Evolutionary conservation across 768 basidiomycete species (phyloP).

Genomic region (Xerocomus spinulosus): DNA sequence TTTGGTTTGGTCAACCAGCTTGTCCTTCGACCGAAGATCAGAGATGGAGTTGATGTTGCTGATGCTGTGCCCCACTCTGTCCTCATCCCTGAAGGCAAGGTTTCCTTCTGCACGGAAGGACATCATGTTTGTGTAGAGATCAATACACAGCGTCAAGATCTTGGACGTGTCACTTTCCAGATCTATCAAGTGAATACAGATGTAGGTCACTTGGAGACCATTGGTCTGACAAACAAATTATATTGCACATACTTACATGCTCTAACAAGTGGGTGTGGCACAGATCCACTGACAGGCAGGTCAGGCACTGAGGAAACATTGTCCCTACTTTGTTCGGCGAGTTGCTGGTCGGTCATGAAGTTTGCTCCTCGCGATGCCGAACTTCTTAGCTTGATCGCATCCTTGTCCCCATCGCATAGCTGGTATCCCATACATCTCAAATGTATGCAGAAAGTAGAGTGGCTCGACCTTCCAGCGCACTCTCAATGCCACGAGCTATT

Average conservation of each 20-base stretch:
- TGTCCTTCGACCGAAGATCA: constrained; percentile 32
- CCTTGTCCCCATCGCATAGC: constrained; percentile 30
- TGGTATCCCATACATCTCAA: constrained; percentile 37
- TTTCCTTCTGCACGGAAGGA: constrained; percentile 27
- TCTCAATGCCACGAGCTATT: constrained; percentile 32
- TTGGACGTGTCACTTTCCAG: constrained; percentile 13
- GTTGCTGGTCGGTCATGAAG: constrained; percentile 35
- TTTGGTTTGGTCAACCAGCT: constrained; percentile 40
- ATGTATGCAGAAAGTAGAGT: constrained; percentile 36
- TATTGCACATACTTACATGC: constrained; percentile 43
- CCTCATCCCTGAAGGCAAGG: constrained; percentile 37
- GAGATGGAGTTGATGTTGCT: not conserved
- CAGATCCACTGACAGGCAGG: constrained; percentile 38
- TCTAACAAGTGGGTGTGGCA: constrained; percentile 35
- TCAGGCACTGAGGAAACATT: constrained; percentile 26
- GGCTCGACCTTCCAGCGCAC: constrained; percentile 20
- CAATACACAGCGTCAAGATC: not conserved
- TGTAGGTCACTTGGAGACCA: constrained; percentile 21
- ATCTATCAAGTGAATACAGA: constrained; percentile 27
- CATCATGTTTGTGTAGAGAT: constrained; percentile 11
- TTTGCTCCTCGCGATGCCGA: constrained; percentile 24
- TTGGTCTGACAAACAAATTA: constrained; percentile 24
- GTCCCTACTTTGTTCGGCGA: constrained; percentile 34
- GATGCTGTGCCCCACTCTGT: constrained; percentile 15
- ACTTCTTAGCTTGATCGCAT: constrained; percentile 31